Evolutionary conservation across 73 alveolate species (phyloP).

Genomic region (Paramecium sonneborni): DNA sequence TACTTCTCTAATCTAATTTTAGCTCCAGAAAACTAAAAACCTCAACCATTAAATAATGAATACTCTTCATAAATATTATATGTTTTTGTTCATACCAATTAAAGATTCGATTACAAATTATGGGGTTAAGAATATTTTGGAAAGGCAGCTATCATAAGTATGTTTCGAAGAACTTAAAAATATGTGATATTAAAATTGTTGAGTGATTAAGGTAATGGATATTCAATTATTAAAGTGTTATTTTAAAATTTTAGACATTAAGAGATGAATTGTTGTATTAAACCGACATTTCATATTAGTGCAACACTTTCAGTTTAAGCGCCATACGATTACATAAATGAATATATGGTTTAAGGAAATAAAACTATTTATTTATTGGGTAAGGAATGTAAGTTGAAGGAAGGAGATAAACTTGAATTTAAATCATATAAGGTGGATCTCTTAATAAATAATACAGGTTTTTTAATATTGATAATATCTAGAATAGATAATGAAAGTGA

Average conservation of each 20-base stretch:
- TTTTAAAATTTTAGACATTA: not conserved
- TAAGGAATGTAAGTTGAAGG: not conserved
- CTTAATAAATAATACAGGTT: constrained; percentile 7
- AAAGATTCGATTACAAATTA: constrained; percentile 14
- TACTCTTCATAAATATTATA: constrained; percentile 12
- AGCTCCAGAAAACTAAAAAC: not conserved
- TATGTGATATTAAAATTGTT: not conserved
- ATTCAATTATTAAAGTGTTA: not conserved
- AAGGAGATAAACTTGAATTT: not conserved
- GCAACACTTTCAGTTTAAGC: not conserved
- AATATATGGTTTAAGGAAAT: not conserved
- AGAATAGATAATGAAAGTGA: not conserved
- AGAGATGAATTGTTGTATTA: not conserved
- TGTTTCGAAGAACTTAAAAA: constrained; percentile 9
- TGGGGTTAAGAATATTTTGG: constrained; percentile 40
- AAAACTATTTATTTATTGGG: constrained; percentile 8
- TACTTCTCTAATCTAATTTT: constrained; percentile 12
- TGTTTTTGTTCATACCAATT: not conserved
- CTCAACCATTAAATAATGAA: not conserved
- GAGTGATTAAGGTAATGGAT: not conserved
- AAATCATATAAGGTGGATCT: constrained; percentile 18
- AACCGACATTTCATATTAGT: constrained; percentile 42
- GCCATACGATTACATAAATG: not conserved
- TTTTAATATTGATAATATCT: not conserved
- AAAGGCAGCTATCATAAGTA: not conserved